These are phyloP conservation scores for Xylariaceae sp. DNA, from an alignment of 2,329 filamentous ascomycete species.

Conservation along the genomic window DNA sequence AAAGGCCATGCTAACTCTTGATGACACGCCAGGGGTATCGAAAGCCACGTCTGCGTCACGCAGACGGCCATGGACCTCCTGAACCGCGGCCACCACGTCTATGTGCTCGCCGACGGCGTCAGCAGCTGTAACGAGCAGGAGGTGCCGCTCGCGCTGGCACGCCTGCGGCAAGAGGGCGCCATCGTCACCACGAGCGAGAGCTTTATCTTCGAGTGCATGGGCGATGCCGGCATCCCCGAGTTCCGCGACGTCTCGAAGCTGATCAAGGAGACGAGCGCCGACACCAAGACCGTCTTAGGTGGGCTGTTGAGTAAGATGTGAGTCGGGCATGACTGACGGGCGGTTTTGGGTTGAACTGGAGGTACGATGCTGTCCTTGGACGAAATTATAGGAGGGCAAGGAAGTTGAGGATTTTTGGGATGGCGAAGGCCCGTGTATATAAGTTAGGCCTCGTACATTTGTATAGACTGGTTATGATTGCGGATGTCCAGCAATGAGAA, in stretches of 20 bases:
- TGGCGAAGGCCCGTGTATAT: no score
- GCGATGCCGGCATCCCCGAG: slow-evolving; percentile 68
- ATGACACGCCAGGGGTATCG: no score
- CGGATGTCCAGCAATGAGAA: no score
- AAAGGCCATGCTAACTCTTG: no score
- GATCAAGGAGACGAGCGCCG: slow-evolving; percentile 71
- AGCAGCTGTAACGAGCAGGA: slow-evolving; percentile 83
- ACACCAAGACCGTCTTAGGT: slow-evolving; percentile 66
- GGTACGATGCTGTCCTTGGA: no score
- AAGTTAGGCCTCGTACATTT: no score
- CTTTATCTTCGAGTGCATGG: slow-evolving; percentile 83
- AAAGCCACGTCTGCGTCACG: slow-evolving; percentile 89
- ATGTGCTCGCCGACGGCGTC: slow-evolving; percentile 84
- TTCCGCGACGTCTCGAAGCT: slow-evolving; percentile 71
- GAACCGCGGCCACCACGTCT: slow-evolving; percentile 69
- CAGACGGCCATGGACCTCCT: slow-evolving; percentile 86
- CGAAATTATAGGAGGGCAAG: no score
- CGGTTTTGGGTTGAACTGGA: no score
- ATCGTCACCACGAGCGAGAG: slow-evolving; percentile 84
- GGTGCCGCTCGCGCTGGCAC: slow-evolving; percentile 70
- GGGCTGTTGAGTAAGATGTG: slow-evolving; percentile 61
- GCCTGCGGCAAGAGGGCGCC: slow-evolving; percentile 72
- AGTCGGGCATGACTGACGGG: no score
- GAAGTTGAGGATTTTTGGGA: no score
- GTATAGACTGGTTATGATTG: no score